Base-by-base conservation (phyloP, 208 protist genomes). In the Wallacemonas sp. region DNA sequence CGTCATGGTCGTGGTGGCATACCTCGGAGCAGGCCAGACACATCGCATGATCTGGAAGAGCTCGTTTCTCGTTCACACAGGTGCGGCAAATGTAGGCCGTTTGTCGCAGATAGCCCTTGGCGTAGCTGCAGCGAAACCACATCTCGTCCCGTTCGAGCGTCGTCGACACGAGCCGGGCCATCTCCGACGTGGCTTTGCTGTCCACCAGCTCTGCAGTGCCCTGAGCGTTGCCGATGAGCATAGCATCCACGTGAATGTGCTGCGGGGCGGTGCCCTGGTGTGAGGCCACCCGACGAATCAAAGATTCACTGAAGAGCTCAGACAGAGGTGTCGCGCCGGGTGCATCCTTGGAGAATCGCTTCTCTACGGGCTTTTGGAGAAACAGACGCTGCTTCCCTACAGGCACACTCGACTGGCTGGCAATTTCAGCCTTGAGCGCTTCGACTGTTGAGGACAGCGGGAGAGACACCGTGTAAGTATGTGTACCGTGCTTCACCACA, bases 61-160 rank as follows among this genome's bases (percentile, higher is more conserved):
- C 89, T 2, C 79, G 53, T 12, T 80, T 84, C 24, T 70, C 75
- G 5, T 82, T 51, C 6, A 93, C 41, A 68, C 89, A 95, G 9
- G 89, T 95, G 47, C 85, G 82, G 66, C 89, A 95, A 19, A 95
- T 68, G 68, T 87, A 93, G 19, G 89, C 89, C 1, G 77, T 82
- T 61, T 95, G 89, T 15, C 76, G 79, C 42, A 79, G 72, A 47
- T 95, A 95, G 0, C 89, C 89, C 38, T 79, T 78, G 19, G 62
- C 62, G 70, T 92, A 95, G 47, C 72, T 89, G 70, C 89, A 95
- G 17, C 81, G 83, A 36, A 81, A 91, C 89, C 80, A 90, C 54
- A 71, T 65, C 26, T 77, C 76, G 33, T 79, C 80, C 42, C 82
- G 64, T 73, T 93, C 84, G 47, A 93, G 59, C 12, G 83, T 91